These are phyloP conservation scores for Pleurotus eryngii DNA, from an alignment of 768 basidiomycete genomes.

Conservation along the genomic window DNA sequence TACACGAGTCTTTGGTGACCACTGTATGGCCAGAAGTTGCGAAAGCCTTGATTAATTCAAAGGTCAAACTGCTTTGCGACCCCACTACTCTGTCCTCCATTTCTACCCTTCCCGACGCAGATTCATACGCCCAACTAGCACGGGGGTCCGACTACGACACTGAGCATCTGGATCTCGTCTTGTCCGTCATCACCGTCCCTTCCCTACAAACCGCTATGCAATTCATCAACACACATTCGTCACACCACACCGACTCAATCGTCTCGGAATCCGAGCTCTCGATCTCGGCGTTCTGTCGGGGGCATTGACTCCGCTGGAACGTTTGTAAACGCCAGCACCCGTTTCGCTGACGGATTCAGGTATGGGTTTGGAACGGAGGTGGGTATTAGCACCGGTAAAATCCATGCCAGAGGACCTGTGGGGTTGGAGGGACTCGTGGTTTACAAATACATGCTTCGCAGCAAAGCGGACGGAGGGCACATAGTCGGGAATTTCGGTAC, in stretches of 20 bases:
- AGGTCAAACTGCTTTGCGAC: constrained; percentile 83
- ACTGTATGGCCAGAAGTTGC: constrained; percentile 85
- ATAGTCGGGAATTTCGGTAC: constrained; percentile 82
- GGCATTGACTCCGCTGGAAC: constrained; percentile 92
- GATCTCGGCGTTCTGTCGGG: constrained; percentile 69
- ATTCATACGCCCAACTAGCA: constrained; percentile 49
- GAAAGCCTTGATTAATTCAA: constrained; percentile 57
- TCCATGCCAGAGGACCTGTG: constrained; percentile 95
- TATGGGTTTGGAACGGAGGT: constrained; percentile 99
- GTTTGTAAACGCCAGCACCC: constrained; percentile 91
- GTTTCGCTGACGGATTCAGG: constrained; percentile 95
- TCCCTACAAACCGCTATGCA: constrained; percentile 73
- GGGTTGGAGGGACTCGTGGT: constrained; percentile 91
- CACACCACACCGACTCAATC: constrained; percentile 94
- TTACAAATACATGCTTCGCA: constrained; percentile 93
- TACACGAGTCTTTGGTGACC: constrained; percentile 70
- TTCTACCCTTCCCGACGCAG: constrained; percentile 32
- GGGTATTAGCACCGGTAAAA: constrained; percentile 94
- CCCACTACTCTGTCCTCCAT: constrained; percentile 56
- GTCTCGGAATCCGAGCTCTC: constrained; percentile 74
- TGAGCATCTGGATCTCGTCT: constrained; percentile 83
- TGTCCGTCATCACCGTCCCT: constrained; percentile 76
- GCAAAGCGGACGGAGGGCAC: constrained; percentile 71
- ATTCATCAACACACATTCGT: constrained; percentile 91
- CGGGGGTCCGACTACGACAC: constrained; percentile 69